Evolutionary conservation across 345 rosid genomes (phyloP).

Genomic region (Anastatica hierochuntica): DNA sequence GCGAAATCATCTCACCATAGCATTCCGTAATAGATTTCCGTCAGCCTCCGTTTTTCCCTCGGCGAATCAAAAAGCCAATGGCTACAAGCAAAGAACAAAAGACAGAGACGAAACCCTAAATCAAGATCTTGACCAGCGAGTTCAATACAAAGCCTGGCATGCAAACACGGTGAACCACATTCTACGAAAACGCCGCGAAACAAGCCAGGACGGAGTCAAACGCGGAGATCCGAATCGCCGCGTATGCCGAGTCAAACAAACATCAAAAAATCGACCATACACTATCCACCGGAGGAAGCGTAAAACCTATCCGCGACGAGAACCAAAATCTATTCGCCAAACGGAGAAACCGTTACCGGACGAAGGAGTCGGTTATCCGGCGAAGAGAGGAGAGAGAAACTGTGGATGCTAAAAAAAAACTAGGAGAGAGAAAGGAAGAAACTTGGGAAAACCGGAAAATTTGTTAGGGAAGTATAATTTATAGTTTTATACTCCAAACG

Average conservation of each 20-base stretch:
- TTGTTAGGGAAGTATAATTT: slow-evolving; percentile 35
- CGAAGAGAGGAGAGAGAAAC: slow-evolving; percentile 35
- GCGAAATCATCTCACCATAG: slow-evolving; percentile 55
- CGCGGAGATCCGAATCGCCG: slow-evolving; percentile 55
- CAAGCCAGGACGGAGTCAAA: slow-evolving; percentile 31
- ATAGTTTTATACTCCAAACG: slow-evolving; percentile 51
- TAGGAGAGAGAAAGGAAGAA: slow-evolving; percentile 23
- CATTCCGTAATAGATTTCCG: slow-evolving; percentile 54
- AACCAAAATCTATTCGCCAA: slow-evolving; percentile 19
- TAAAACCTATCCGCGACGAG: neutral
- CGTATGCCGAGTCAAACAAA: slow-evolving; percentile 18
- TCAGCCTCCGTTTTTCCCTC: slow-evolving; percentile 47
- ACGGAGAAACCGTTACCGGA: slow-evolving; percentile 9
- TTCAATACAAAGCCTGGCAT: slow-evolving; percentile 28
- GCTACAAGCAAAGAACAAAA: slow-evolving; percentile 20
- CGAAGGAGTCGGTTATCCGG: slow-evolving; percentile 36
- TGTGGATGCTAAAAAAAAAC: slow-evolving; percentile 18
- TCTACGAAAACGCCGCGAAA: slow-evolving; percentile 36
- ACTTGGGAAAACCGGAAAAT: slow-evolving; percentile 66
- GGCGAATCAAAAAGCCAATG: slow-evolving; percentile 13
- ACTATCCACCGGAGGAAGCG: neutral
- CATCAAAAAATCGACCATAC: slow-evolving; percentile 10
- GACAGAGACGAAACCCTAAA: slow-evolving; percentile 53
- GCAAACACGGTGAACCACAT: slow-evolving; percentile 54
- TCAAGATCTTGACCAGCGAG: slow-evolving; percentile 40